Evolutionary conservation across 176 grass and related monocot species (phyloP).

Genomic region (Carex myosuroides): DNA sequence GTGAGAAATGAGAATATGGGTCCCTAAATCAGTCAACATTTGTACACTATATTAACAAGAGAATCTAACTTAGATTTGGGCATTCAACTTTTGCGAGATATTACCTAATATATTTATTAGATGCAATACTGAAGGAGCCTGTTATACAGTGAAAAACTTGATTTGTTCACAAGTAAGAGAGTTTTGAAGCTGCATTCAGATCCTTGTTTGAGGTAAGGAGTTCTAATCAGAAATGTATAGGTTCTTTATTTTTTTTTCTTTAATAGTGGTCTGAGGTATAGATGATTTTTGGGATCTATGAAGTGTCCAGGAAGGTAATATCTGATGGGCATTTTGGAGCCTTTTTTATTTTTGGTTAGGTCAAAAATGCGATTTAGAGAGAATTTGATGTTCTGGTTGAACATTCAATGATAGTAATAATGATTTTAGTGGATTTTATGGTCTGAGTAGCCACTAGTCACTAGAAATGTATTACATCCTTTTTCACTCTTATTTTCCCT

Average conservation of each 20-base stretch:
- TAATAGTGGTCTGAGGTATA: slow-evolving; percentile 8
- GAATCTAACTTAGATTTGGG: too few species aligned
- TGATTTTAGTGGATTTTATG: background rate
- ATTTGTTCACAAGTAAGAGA: background rate
- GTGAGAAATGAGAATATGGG: too few species aligned
- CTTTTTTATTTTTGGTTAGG: slow-evolving; percentile 11
- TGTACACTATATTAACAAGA: too few species aligned
- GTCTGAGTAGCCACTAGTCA: background rate
- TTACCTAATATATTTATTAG: background rate
- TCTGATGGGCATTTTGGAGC: slow-evolving; percentile 24
- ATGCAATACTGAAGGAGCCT: slow-evolving; percentile 9
- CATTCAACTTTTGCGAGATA: too few species aligned
- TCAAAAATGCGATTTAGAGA: background rate
- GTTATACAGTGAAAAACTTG: background rate
- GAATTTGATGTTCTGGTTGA: background rate
- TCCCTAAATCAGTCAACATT: too few species aligned
- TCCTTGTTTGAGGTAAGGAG: slow-evolving; percentile 4
- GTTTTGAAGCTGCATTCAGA: slow-evolving; percentile 1
- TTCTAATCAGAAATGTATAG: slow-evolving; percentile 27
- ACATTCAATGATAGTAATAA: background rate
- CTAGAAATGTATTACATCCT: background rate
- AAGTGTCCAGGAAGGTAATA: slow-evolving; percentile 15
- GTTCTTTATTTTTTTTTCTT: slow-evolving; percentile 19
- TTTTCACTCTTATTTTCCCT: background rate
- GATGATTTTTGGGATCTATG: slow-evolving; percentile 17